Percentiles rank a stretch among this genome's conserved stretches.
phyloP scores from a whole-genome alignment of 1,284 basidiomycete genomes.

The Paramarasmius palmivorus region DNA sequence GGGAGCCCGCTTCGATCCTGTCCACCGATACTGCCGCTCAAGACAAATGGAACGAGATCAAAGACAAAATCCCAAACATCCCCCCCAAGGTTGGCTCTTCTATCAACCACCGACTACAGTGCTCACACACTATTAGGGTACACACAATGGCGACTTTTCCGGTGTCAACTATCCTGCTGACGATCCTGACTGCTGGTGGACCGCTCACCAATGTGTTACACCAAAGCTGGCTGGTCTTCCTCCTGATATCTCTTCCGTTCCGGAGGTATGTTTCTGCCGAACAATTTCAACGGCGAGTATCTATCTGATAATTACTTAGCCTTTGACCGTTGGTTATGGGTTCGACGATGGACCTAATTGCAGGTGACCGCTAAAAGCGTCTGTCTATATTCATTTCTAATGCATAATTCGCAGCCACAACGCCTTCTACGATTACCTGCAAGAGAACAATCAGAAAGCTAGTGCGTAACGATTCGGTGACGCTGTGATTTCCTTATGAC shows the following conservation, averaged over 20 bases:
- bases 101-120: background rate
- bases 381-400: too few relatives aligned
- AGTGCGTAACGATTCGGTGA: constrained; percentile 39
- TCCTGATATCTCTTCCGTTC: constrained; percentile 60
- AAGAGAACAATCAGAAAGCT: constrained; percentile 66
- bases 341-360: constrained; percentile 81
- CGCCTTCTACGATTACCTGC: constrained; percentile 63
- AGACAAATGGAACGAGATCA: constrained; percentile 2
- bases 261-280: constrained; percentile 42
- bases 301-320: constrained; percentile 28
- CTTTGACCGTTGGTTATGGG: constrained; percentile 59
- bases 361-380: too few relatives aligned
- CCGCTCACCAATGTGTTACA: constrained; percentile 56
- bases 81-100: background rate
- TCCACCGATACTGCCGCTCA: background rate
- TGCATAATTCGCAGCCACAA: too few relatives aligned
- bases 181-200: constrained; percentile 58
- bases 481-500: too few relatives aligned
- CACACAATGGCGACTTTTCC: background rate
- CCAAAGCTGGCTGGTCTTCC: constrained; percentile 43
- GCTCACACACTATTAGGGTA: background rate
- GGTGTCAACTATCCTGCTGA: constrained; percentile 24
- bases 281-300: background rate
- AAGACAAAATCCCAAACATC: background rate
- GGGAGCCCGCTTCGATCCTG: background rate